Conservation (phyloP, 148 eudicot species). For the Rhododendron ovatum region DNA sequence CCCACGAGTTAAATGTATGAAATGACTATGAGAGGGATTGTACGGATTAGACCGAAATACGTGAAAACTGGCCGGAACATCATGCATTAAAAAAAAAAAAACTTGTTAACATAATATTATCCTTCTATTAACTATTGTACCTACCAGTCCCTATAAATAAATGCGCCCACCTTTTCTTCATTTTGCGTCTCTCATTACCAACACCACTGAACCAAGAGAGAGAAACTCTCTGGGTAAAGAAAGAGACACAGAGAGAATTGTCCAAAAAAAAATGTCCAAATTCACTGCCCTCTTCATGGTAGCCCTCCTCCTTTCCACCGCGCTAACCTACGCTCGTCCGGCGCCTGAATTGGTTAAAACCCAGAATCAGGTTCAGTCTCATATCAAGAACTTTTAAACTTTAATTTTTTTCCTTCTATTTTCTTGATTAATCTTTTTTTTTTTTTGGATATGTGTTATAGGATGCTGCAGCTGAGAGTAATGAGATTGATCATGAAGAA, state of each 20-base stretch:
- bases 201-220: background rate
- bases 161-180: background rate
- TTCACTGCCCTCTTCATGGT: slow-evolving; percentile 10
- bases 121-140: background rate
- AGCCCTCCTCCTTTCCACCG: slow-evolving; percentile 9
- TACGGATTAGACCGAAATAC: too few species aligned
- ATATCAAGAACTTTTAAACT: background rate
- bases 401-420: background rate
- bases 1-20: too few species aligned
- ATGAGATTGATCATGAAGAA: background rate
- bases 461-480: background rate
- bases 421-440: background rate
- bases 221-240: background rate
- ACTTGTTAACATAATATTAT: too few species aligned
- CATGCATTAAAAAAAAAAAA: too few species aligned
- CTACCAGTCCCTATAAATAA: background rate
- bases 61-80: too few species aligned
- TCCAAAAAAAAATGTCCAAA: slow-evolving; percentile 7
- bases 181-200: background rate
- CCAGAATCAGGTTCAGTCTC: background rate
- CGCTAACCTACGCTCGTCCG: slow-evolving; percentile 5
- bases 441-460: background rate
- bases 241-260: background rate
- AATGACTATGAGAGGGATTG: too few species aligned
- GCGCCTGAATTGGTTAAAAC: slow-evolving; percentile 2